A percentile compares a stretch with the other conserved stretches of the same genome.
phyloP scores from a whole-genome alignment of 441 rosid genomes.

The Theobroma grandiflorum region DNA sequence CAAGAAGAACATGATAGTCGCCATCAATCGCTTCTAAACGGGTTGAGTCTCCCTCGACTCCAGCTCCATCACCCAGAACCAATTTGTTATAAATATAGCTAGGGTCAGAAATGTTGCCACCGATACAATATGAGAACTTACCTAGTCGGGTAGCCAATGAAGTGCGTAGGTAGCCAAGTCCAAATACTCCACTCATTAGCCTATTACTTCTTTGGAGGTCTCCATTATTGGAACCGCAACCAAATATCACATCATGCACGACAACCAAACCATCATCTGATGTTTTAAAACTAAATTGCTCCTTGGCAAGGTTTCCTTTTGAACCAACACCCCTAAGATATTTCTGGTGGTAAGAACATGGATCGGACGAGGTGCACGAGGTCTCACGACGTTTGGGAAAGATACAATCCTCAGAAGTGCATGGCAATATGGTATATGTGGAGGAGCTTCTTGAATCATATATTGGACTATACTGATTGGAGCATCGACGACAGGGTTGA shows the following conservation, averaged over 20 bases:
- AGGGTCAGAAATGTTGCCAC: constrained; percentile 40
- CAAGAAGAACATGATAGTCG: constrained; percentile 35
- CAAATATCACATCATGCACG: constrained; percentile 31
- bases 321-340: constrained; percentile 27
- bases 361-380: constrained; percentile 24
- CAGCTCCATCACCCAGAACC: constrained; percentile 35
- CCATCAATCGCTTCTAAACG: constrained; percentile 24
- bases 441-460: neutral
- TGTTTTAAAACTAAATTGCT: constrained; percentile 35
- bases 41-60: constrained; percentile 37
- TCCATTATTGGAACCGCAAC: constrained; percentile 42
- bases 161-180: constrained; percentile 32
- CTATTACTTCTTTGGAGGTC: constrained; percentile 7
- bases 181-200: constrained; percentile 37
- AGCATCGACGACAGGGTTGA: constrained; percentile 22
- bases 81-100: constrained; percentile 35
- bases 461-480: neutral
- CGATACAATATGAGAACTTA: constrained; percentile 46
- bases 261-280: constrained; percentile 23
- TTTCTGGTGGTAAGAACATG: constrained; percentile 29
- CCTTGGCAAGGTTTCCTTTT: constrained; percentile 36
- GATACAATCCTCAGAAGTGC: neutral
- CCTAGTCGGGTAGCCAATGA: constrained; percentile 40
- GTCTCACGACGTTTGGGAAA: neutral
- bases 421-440: neutral